These are phyloP conservation scores for Pleurotus pulmonarius DNA, from an alignment of 768 basidiomycete species.

Conservation along the genomic window DNA sequence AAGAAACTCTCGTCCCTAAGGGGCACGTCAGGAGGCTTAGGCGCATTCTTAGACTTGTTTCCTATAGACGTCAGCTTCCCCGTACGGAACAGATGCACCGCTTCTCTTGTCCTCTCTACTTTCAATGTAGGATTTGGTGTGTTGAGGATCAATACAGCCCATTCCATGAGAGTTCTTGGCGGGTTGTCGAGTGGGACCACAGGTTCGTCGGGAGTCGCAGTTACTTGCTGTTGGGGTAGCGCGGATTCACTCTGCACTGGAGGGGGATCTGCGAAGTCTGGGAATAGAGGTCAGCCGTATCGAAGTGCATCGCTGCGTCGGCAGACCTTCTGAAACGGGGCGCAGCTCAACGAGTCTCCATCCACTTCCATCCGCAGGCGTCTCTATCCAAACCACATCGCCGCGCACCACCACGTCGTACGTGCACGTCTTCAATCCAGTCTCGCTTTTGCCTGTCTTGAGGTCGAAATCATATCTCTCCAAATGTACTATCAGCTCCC, in stretches of 20 bases:
- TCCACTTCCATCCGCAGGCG: conserved; percentile 45
- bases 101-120: conserved; percentile 64
- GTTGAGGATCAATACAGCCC: conserved; percentile 76
- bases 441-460: conserved; percentile 66
- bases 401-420: conserved; percentile 52
- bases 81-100: conserved; percentile 64
- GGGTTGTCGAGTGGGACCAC: conserved; percentile 44
- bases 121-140: conserved; percentile 68
- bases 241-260: conserved; percentile 21
- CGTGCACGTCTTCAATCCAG: conserved; percentile 65
- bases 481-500: neutral
- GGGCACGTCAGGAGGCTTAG: conserved; percentile 58
- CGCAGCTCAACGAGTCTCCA: conserved; percentile 68
- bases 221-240: neutral
- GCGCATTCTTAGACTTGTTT: conserved; percentile 45
- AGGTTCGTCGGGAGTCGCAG: conserved; percentile 26
- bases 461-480: conserved; percentile 73
- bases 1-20: conserved; percentile 51
- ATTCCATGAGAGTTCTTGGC: conserved; percentile 71
- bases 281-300: neutral
- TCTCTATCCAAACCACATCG: conserved; percentile 54
- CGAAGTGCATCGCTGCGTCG: neutral
- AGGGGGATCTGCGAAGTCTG: conserved; percentile 69
- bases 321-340: conserved; percentile 65
- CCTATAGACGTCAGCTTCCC: conserved; percentile 68